Base-by-base conservation (phyloP, 441 rosid species). In the Gossypium gossypioides region DNA sequence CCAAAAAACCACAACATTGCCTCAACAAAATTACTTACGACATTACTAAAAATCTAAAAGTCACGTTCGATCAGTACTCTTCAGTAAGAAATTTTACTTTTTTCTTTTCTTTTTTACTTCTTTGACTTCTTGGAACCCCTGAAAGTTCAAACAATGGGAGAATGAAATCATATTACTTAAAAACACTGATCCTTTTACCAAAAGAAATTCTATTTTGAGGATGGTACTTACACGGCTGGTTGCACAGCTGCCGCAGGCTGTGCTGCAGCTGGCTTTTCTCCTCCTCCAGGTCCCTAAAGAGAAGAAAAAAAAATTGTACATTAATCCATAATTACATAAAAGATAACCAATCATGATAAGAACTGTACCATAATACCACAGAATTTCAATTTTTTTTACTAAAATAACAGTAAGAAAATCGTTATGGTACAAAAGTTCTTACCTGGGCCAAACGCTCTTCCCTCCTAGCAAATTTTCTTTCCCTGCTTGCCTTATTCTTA, bases 121-220 rank as follows among this genome's bases (percentile, higher is more conserved):
- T 87, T 85, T 1, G 88, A 80, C 84, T 88, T 90, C 87, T 90
- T 90, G 3, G 85, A 66, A 71, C 46, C 86, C 77, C 93, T 86
- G 81, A 69, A 76, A 15, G 8, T 6, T 9, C 27, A 19, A 29
- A 4, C 6, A 40, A 57, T 51, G 3, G 8, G 51, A 4, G 62
- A 1, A 22, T 0, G 7, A 1, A 16, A 16, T 15, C 10, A 34
- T 37, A 8, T 10, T 15, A 0, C 4, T 24, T 24, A 3, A 13
- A 40, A 54, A 2, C 24, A 0, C 29, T 8, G 44, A 24, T 56
- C 2, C 16, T 1, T 12, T 10, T 9, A 15, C 7, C 13, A 52
- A 37, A 22, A 1, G 34, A 54, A 4, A 50, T 72, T 3, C 4
- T 6, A 3, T 12, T 4, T 6, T 4, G 54, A 6, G 18, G 13